Evolutionary conservation across 495 filamentous ascomycete genomes (phyloP).

Genomic region (Neurospora sp.): DNA sequence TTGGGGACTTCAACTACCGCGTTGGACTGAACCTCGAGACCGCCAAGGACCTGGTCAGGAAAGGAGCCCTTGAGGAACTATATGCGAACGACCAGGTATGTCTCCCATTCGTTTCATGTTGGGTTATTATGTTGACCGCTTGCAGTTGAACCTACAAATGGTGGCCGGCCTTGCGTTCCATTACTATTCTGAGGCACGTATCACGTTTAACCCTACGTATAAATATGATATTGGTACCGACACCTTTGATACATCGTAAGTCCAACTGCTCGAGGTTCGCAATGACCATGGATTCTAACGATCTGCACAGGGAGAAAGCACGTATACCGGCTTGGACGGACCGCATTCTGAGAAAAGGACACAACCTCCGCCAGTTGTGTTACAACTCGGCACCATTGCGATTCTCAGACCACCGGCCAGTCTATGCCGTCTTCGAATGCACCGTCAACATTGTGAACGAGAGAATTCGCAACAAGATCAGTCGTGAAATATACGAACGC

Average conservation of each 20-base stretch:
- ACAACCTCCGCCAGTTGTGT: constrained; percentile 65
- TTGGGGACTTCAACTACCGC: constrained; percentile 97
- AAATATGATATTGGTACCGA: constrained; percentile 86
- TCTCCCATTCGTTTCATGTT: neutral
- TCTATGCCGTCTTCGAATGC: constrained; percentile 82
- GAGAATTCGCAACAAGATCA: constrained; percentile 55
- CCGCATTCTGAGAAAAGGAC: constrained; percentile 77
- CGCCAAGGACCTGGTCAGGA: constrained; percentile 61
- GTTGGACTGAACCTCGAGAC: constrained; percentile 77
- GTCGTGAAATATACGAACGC: constrained; percentile 58
- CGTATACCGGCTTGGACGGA: constrained; percentile 98
- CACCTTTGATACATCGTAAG: constrained; percentile 84
- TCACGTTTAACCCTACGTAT: constrained; percentile 86
- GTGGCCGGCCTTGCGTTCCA: constrained; percentile 79
- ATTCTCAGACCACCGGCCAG: constrained; percentile 91
- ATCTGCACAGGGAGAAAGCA: constrained; percentile 60
- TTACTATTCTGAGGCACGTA: constrained; percentile 78
- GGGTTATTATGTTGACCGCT: constrained; percentile 5
- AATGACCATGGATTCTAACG: neutral
- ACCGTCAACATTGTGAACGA: constrained; percentile 71
- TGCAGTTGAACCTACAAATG: constrained; percentile 89
- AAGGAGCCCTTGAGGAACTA: constrained; percentile 61
- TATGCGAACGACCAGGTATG: constrained; percentile 88
- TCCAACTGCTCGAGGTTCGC: neutral
- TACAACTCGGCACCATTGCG: constrained; percentile 70